phyloP scores from a whole-genome alignment of 1,284 basidiomycete genomes.

The Athelia psychrophila region DNA sequence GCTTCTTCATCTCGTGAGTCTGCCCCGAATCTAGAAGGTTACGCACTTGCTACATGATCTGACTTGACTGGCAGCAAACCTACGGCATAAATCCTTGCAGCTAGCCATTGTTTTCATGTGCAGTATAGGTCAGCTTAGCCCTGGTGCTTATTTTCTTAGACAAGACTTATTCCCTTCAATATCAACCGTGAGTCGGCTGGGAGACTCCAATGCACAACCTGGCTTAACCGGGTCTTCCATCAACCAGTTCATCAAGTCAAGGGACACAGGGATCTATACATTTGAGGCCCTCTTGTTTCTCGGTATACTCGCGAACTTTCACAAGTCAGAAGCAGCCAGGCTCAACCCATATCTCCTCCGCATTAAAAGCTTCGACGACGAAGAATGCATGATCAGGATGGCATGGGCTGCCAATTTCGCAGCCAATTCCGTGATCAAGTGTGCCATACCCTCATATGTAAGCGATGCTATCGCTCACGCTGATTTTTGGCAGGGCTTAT shows the following conservation, averaged over 20 bases:
- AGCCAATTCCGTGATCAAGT: constrained; percentile 50
- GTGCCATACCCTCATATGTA: constrained; percentile 11
- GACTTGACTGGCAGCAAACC: constrained; percentile 28
- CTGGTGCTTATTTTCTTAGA: constrained; percentile 65
- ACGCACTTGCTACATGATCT: too few relatives aligned
- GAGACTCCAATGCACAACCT: too few relatives aligned
- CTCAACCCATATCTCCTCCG: constrained; percentile 60
- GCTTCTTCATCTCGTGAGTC: constrained; percentile 40
- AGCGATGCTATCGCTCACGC: background rate
- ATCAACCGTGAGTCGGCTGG: constrained; percentile 33
- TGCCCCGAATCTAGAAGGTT: background rate
- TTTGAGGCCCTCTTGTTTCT: constrained; percentile 59
- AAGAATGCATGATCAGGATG: constrained; percentile 49
- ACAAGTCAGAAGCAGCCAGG: constrained; percentile 63
- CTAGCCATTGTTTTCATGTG: constrained; percentile 55
- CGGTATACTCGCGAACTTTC: constrained; percentile 60
- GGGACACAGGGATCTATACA: constrained; percentile 49
- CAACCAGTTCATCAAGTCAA: constrained; percentile 50
- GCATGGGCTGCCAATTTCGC: constrained; percentile 55
- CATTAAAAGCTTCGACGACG: constrained; percentile 45
- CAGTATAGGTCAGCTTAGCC: constrained; percentile 58
- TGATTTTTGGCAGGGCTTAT: constrained; percentile 41
- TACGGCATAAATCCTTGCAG: constrained; percentile 55
- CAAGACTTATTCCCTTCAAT: constrained; percentile 56
- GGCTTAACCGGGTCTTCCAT: background rate